These are phyloP conservation scores for Patellifolia procumbens DNA, from an alignment of 179 eudicot species.

Conservation along the genomic window DNA sequence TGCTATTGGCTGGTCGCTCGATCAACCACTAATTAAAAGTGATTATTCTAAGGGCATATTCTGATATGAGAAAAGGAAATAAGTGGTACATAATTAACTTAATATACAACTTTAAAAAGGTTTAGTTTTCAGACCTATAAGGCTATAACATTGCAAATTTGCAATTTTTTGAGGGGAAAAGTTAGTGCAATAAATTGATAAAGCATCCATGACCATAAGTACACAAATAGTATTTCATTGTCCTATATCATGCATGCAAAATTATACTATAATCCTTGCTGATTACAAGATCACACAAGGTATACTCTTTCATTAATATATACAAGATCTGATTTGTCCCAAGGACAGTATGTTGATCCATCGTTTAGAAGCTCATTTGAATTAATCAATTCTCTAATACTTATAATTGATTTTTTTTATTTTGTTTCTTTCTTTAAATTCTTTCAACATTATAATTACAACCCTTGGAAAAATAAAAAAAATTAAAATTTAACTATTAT, in stretches of 20 bases:
- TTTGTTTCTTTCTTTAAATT: too few relatives aligned
- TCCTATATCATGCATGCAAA: constrained; percentile 9
- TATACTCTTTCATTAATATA: not conserved
- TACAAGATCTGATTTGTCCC: not conserved
- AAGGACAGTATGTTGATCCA: not conserved
- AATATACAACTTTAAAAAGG: not conserved
- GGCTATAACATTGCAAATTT: too few relatives aligned
- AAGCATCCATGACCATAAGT: too few relatives aligned
- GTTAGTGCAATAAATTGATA: too few relatives aligned
- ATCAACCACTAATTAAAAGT: not conserved
- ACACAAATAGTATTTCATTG: not conserved
- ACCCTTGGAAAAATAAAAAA: too few relatives aligned
- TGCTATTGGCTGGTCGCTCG: constrained; percentile 1
- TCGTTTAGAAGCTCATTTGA: not conserved
- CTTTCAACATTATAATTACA: too few relatives aligned
- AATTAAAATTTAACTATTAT: too few relatives aligned
- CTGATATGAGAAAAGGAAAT: constrained; percentile 11
- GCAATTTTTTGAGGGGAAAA: too few relatives aligned
- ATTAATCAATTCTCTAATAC: too few relatives aligned
- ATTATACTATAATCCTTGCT: not conserved
- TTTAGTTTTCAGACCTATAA: constrained; percentile 4
- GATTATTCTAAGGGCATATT: constrained; percentile 10
- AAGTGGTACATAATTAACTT: constrained; percentile 6
- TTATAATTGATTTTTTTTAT: too few relatives aligned
- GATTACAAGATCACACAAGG: not conserved